Percentiles rank a stretch among this genome's conserved stretches.
Conservation (phyloP, 495 filamentous ascomycete genomes). For the Ramalina intermedia region DNA sequence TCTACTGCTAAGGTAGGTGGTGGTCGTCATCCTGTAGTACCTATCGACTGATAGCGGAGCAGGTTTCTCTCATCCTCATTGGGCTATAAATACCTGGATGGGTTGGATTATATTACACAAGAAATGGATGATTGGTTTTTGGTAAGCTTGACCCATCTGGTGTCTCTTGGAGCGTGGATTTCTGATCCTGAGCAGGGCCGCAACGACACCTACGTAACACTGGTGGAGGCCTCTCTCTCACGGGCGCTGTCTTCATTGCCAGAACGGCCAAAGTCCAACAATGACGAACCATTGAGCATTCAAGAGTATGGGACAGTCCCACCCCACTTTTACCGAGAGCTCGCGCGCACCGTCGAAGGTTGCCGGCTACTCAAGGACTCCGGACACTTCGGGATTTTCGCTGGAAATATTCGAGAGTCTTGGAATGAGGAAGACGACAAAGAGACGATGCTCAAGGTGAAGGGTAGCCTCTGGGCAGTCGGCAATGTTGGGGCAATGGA, state of each 20-base stretch:
- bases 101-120: conserved; percentile 92
- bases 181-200: conserved; percentile 39
- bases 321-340: conserved; percentile 91
- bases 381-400: conserved; percentile 91
- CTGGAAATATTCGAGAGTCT: conserved; percentile 69
- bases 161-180: not conserved
- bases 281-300: conserved; percentile 42
- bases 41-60: not conserved
- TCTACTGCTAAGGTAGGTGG: conserved; percentile 53
- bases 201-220: conserved; percentile 83
- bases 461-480: conserved; percentile 93
- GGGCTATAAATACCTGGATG: conserved; percentile 94
- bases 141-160: conserved; percentile 11
- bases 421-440: conserved; percentile 69
- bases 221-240: conserved; percentile 93
- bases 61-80: conserved; percentile 84
- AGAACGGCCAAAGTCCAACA: conserved; percentile 14
- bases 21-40: not conserved
- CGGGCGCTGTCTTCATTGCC: conserved; percentile 59
- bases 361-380: conserved; percentile 82
- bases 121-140: conserved; percentile 99
- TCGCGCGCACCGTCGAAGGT: conserved; percentile 83
- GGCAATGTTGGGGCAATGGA: conserved; percentile 98
- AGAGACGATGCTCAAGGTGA: conserved; percentile 84
- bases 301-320: conserved; percentile 59